Conservation (phyloP, 441 rosid species). For the Raphanus hybrid region DNA sequence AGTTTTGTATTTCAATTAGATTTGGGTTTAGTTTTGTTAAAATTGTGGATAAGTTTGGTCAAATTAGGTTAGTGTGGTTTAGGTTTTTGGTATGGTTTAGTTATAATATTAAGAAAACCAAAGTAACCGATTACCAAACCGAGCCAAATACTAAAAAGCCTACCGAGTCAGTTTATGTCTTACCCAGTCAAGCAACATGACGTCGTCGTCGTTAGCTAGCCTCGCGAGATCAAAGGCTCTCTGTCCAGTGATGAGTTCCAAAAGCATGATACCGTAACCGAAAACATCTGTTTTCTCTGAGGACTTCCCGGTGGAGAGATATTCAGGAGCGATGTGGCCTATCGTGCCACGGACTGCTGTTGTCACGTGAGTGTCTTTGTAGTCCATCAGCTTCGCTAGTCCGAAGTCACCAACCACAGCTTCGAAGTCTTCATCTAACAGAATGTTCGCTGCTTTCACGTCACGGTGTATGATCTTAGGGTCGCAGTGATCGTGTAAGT, state of each 20-base stretch:
- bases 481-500: conserved; percentile 88
- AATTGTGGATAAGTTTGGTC: no score
- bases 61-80: no score
- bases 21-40: no score
- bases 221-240: conserved; percentile 94
- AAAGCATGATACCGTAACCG: conserved; percentile 89
- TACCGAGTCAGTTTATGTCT: background rate
- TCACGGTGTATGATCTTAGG: conserved; percentile 91
- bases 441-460: conserved; percentile 86
- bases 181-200: conserved; percentile 92
- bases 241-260: conserved; percentile 86
- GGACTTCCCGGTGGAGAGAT: conserved; percentile 84
- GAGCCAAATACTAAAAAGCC: no score
- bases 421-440: conserved; percentile 85
- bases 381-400: conserved; percentile 87
- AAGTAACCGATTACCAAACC: no score
- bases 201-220: conserved; percentile 86
- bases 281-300: conserved; percentile 88
- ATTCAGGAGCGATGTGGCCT: conserved; percentile 89
- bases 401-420: conserved; percentile 94
- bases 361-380: conserved; percentile 89
- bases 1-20: no score
- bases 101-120: no score
- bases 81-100: no score
- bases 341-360: conserved; percentile 90